Evolutionary conservation across 129 eudicot genomes (phyloP), one percentile per base, ranked within the genome.

Genomic region (Ambrosia artemisiifolia): DNA sequence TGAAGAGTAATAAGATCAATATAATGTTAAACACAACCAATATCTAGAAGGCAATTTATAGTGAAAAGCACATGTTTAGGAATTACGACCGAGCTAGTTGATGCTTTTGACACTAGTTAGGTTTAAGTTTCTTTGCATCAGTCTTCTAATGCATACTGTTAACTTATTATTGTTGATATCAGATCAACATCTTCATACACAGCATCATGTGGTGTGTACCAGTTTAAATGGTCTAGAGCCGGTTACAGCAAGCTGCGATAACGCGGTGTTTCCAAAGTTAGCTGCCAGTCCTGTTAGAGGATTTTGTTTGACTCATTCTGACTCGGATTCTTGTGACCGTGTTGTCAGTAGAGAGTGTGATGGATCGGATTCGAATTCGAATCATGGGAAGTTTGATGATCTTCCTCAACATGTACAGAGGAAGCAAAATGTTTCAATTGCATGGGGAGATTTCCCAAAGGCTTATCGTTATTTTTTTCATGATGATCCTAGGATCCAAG

Each of bases 291-390:
- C 94, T 54, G 69, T 84, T 7, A 81, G 94, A 83, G 80, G 78
- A 63, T 85, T 85, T 78, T 87, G 79, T 74, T 74, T 83, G 82
- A 83, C 82, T 80, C 90, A 85, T 70, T 89, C 90, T 42, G 92
- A 85, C 66, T 78, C 80, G 11, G 95, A 85, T 40, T 40, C 10
- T 40, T 40, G 9, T 67, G 83, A 83, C 64, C 79, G 78, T 50
- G 69, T 67, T 60, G 63, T 64, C 3, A 51, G 65, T 67, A 38
- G 12, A 51, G 68, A 64, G 10, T 36, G 42, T 42, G 80, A 36
- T 73, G 63, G 34, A 55, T 43, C 66, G 33, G 68, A 60, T 60
- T 60, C 5, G 18, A 32, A 60, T 60, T 32, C 10, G 5, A 60
- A 60, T 60, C 19, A 11, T 73, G 14, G 19, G 13, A 75, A 63